Conservation (phyloP, 805 yeast genomes). For the Yamadazyma laniorum region DNA sequence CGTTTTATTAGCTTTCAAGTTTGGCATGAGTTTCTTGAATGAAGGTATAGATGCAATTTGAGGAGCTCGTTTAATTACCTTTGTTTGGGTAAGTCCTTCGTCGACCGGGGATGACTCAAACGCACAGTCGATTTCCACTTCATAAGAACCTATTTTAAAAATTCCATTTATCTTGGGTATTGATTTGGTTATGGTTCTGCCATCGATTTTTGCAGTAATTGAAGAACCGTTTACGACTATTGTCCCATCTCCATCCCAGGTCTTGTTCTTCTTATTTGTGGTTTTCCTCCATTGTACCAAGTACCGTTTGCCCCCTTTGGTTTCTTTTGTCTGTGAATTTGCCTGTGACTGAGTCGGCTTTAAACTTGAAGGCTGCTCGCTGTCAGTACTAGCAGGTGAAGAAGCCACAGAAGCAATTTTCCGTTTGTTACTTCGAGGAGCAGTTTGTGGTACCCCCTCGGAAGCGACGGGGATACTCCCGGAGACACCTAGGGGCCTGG, state of each 20-base stretch:
- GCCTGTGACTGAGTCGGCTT: too few relatives aligned
- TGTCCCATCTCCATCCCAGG: conserved; percentile 93
- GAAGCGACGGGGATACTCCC: not conserved
- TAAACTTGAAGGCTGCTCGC: not conserved
- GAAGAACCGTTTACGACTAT: conserved; percentile 30
- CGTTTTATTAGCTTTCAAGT: not conserved
- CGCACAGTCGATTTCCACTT: conserved; percentile 59
- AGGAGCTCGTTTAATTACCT: not conserved
- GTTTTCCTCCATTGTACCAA: conserved; percentile 67
- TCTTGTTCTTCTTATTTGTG: conserved; percentile 75
- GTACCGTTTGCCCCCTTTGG: conserved; percentile 10
- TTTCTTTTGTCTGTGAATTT: not conserved
- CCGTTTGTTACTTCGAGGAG: too few relatives aligned
- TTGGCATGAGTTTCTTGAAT: conserved; percentile 6
- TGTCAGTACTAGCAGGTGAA: not conserved
- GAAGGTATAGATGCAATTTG: not conserved
- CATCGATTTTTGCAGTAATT: conserved; percentile 28
- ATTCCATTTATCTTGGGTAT: conserved; percentile 12
- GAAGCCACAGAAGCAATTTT: not conserved
- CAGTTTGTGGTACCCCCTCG: not conserved
- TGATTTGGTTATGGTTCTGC: conserved; percentile 19
- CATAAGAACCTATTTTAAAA: conserved; percentile 50
- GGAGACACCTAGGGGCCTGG: conserved; percentile 25
- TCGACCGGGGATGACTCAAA: conserved; percentile 14
- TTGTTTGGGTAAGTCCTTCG: not conserved